Percentiles rank a stretch among this genome's conserved stretches.
Evolutionary conservation across 2,329 filamentous ascomycete species (phyloP).

Genomic region (Septoria petroselini): DNA sequence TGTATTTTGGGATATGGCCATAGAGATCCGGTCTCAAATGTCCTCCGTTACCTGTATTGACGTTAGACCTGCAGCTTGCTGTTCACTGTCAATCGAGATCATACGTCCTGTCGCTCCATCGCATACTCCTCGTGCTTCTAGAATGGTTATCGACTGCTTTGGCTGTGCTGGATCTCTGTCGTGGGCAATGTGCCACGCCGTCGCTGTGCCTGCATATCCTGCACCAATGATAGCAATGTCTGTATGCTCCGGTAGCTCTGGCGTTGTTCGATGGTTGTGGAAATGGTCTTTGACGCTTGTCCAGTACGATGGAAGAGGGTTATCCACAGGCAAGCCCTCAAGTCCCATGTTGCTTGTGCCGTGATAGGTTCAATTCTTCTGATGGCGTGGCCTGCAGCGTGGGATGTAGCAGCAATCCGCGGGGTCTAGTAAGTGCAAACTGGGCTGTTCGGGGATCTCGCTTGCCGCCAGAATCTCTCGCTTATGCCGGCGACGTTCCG

Average conservation of each 20-base stretch:
- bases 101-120: conserved; percentile 1
- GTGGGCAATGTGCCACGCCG: conserved; percentile 17
- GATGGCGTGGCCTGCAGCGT: conserved; percentile 4
- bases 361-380: neutral
- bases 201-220: conserved; percentile 17
- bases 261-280: conserved; percentile 59
- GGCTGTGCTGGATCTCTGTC: conserved; percentile 5
- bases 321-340: conserved; percentile 10
- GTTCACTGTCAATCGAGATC: too few relatives aligned
- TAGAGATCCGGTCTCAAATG: conserved; percentile 44
- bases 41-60: conserved; percentile 18
- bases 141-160: conserved; percentile 13
- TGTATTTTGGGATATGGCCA: conserved; percentile 37
- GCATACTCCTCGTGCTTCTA: conserved; percentile 21
- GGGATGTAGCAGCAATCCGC: conserved; percentile 4
- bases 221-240: conserved; percentile 20
- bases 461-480: conserved; percentile 3
- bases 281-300: conserved; percentile 38
- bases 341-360: conserved; percentile 8
- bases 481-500: conserved; percentile 5
- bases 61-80: conserved; percentile 3
- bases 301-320: conserved; percentile 39
- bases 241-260: conserved; percentile 52
- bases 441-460: neutral
- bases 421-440: conserved; percentile 5